Evolutionary conservation across 2,329 filamentous ascomycete genomes (phyloP), one percentile per base, ranked within the genome.

Genomic region (Rhinocladiella similis): DNA sequence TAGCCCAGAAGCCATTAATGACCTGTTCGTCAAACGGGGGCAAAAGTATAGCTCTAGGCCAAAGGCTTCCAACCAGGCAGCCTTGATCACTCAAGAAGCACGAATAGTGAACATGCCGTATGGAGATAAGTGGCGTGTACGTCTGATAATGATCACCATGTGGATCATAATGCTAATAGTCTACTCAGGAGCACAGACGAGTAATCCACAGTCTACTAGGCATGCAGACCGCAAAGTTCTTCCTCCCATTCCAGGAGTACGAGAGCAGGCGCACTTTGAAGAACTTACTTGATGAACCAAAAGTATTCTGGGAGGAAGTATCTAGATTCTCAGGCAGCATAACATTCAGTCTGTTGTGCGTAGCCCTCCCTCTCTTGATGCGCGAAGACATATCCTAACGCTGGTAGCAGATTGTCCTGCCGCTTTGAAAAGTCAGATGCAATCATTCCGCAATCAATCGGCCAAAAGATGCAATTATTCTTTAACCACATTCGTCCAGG

Each of bases 401-500:
- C 27, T 49, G 19, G 12, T n/a, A 7, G 18, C 25, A 58, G 56
- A 14, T 29, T 58, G 2, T 50, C 50, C 27, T 48, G 50, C 22
- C 41, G 50, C 5, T 53, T 53, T 18, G 42, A 53, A 3, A 27
- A 25, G 16, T 14, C 50, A 13, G 50, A 53, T 13, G 50, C 50
- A 13, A 38, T 53, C 42, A 29, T 53, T 3, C 50, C 50, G 3
- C 25, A 19, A 20, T 20, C 36, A 22, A 53, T 53, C 9, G 42
- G 50, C 9, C 2, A 36, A 33, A 53, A 38, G 50, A 53, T 53
- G 50, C 20, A 46, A 33, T 36, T 46, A 10, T 53, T 53, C 29
- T 53, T 53, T 18, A 39, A 39, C 19, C 27, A 19, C 42, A 53
- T 53, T 43, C 29, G 41, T 10, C 75, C 77, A 1, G 76, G 77